Percentiles rank a stretch among this genome's conserved stretches.
Evolutionary conservation across 768 basidiomycete species (phyloP).

Genomic region (Tephrocybe sp.): DNA sequence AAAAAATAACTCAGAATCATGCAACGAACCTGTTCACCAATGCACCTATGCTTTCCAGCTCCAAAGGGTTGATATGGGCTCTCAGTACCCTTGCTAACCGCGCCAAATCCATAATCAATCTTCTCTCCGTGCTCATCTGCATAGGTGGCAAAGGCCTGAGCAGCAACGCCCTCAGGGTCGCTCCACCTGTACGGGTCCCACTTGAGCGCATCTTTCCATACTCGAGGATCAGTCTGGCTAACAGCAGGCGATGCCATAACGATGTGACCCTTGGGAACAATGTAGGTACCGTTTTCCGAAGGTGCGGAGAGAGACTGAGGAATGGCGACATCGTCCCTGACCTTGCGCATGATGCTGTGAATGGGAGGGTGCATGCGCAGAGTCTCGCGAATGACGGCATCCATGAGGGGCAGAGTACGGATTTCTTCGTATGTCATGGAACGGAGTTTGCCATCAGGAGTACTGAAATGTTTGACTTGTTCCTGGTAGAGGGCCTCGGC

Average conservation of each 20-base stretch:
- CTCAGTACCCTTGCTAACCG: conserved; percentile 94
- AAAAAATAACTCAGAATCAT: background rate
- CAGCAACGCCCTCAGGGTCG: conserved; percentile 80
- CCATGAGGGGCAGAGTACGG: conserved; percentile 77
- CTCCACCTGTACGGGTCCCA: conserved; percentile 89
- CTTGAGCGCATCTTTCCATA: conserved; percentile 70
- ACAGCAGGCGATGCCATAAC: conserved; percentile 88
- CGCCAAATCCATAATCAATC: conserved; percentile 95
- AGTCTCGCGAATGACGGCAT: conserved; percentile 90
- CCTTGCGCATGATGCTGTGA: conserved; percentile 93
- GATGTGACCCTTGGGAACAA: conserved; percentile 88
- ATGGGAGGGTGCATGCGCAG: conserved; percentile 93
- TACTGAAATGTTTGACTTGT: conserved; percentile 79
- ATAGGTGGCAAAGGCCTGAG: conserved; percentile 74
- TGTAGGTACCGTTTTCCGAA: conserved; percentile 67
- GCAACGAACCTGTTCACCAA: conserved; percentile 74
- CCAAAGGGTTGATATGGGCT: conserved; percentile 98
- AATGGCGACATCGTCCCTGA: conserved; percentile 80
- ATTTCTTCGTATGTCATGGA: conserved; percentile 85
- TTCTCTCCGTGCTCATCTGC: conserved; percentile 78
- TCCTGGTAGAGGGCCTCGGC: conserved; percentile 87
- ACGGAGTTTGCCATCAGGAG: conserved; percentile 76
- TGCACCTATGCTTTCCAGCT: conserved; percentile 93
- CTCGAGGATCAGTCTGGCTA: conserved; percentile 78
- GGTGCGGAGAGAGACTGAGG: conserved; percentile 80